These are phyloP conservation scores for Euphorbia tirucalli DNA, from an alignment of 345 rosid species.

Conservation along the genomic window DNA sequence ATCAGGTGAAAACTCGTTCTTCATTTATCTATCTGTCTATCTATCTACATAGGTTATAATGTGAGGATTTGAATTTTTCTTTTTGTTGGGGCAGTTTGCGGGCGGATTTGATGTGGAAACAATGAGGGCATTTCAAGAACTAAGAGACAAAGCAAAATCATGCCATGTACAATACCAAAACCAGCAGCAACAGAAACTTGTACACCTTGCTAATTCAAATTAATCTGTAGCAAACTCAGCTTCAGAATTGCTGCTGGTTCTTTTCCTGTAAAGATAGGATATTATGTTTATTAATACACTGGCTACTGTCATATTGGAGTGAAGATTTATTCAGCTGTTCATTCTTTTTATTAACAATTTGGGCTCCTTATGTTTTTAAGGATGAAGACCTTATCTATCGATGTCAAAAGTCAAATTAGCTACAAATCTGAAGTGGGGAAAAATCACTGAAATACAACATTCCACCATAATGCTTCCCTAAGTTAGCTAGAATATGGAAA, in stretches of 20 bases:
- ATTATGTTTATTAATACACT: conserved; percentile 14
- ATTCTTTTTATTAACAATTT: neutral
- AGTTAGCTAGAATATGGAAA: too few species aligned
- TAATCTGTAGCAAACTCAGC: conserved; percentile 49
- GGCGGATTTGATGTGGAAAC: conserved; percentile 97
- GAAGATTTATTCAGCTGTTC: conserved; percentile 10
- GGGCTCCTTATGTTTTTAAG: too few species aligned
- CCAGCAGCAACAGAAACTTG: conserved; percentile 61
- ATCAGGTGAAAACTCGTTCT: conserved; percentile 54
- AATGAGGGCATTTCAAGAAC: conserved; percentile 91
- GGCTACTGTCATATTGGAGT: conserved; percentile 12
- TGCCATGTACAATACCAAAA: conserved; percentile 72
- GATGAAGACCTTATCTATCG: too few species aligned
- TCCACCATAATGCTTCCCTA: too few species aligned
- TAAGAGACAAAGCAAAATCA: conserved; percentile 84
- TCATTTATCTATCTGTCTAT: too few species aligned
- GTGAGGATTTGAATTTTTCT: neutral
- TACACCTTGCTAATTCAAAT: conserved; percentile 38
- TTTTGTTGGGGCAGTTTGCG: conserved; percentile 64
- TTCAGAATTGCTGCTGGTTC: conserved; percentile 15
- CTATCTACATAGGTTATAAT: neutral
- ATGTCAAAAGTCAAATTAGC: too few species aligned
- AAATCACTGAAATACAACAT: too few species aligned
- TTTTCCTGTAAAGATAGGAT: conserved; percentile 16
- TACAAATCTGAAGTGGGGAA: too few species aligned